Base-by-base conservation (phyloP, 2,329 filamentous ascomycete species). In the Aurifilum marmelostoma region DNA sequence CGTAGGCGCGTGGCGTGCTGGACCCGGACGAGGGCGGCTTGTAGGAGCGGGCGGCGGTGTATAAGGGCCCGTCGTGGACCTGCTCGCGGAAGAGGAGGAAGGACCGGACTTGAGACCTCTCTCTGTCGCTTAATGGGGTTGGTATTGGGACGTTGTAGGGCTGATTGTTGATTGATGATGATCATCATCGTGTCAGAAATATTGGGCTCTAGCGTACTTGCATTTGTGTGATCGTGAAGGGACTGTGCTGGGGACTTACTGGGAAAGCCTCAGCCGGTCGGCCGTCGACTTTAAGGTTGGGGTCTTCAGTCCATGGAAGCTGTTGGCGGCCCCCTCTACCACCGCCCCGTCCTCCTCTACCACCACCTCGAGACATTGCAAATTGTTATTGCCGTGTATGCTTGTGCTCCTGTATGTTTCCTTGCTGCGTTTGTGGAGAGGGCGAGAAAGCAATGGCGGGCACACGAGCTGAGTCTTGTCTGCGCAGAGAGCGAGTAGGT, bases 221-320 rank as follows among this genome's bases (percentile, higher is more conserved):
- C n/a, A 32, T 58, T 27, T 32, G 24, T 16, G 29, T 37, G n/a
- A 1, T 47, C n/a, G n/a, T n/a, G n/a, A n/a, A n/a, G 47, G 14
- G 21, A 5, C 63, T 18, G 8, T 41, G 16, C 39, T 18, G 29
- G 21, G 24, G 16, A 70, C 83, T 70, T 76, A 87, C 86, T 0
- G 87, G 87, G 70, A 89, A 89, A 12, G 87, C 83, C 72, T 89
- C 87, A n/a, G 85, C 85, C 8, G 87, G 87, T 41, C 84, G 81
- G 65, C 83, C 83, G 75, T 88, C 85, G 14, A 82, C 76, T 29
- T 79, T 76, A 66, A 82, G 76, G 50, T 77, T 79, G 11, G 85
- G 83, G 72, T 88, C 87, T 72, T 87, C 85, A 54, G 83, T 83
- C 83, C 86, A 88, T 0, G 86, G 83, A 67, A 87, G 80, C 37